Base-by-base conservation (phyloP, 2,329 filamentous ascomycete species). In the Drechslerella dactyloides region DNA sequence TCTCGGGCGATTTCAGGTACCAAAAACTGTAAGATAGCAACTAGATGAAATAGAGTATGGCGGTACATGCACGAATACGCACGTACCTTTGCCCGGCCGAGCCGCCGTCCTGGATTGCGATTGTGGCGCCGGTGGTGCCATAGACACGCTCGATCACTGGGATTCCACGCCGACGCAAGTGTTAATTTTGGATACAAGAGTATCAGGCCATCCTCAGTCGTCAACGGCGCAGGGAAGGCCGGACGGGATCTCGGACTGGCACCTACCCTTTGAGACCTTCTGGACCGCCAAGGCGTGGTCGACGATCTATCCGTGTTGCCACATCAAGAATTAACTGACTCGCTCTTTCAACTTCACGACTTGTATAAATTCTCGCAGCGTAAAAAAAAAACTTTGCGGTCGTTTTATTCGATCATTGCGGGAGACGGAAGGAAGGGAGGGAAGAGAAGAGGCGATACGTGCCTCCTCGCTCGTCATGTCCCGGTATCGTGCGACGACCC, bases 241-340 rank as follows among this genome's bases (percentile, higher is more conserved):
- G 3, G 13, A 54, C 10, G 97, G 84, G 82, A 96, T 92, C 85
- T 76, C 93, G 89, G 44, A 4, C 19, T 21, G 44, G 2, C 19
- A 21, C 44, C 44, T 61, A 65, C 68, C 60, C 35, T 57, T 72
- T 21, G 37, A 35, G 4, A 96, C 88, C 44, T 87, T 86, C 79
- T 94, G 91, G 27, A 96, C 92, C 0, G 93, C 89, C n/a, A 85
- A 80, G 81, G 97, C 96, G 21, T 99, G 86, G 79, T 99, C 93
- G 37, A 83, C 82, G n/a, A 80, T 65, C 74, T 81, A 61, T 3
- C 3, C 19, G 27, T 15, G 23, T 7, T 35, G 3, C 23, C 27
- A 8, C 27, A 58, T 17, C 24, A 15, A 57, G 17, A n/a, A 46
- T 65, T 58, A 24, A 17, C 21, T 5, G 13, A 19, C 44, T 33